Base-by-base conservation (phyloP, 192 early-diverging fungal genomes). In the Backusella morwellensis region DNA sequence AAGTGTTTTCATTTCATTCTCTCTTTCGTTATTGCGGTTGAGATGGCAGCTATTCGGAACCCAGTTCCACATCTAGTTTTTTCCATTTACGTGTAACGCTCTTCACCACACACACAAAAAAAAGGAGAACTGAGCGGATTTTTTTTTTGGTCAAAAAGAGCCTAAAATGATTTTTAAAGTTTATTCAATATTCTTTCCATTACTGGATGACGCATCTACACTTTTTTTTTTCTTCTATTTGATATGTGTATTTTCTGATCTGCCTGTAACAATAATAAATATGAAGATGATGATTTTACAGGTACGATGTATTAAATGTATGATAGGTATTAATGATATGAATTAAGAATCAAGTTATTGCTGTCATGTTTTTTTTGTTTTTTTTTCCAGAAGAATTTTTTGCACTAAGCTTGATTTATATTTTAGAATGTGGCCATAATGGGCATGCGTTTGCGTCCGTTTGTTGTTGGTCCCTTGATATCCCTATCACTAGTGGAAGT, bases 371-470 rank as follows among this genome's bases (percentile, higher is more conserved):
- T 68, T 68, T 9, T 40, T 32, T 67, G n/a, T n/a, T 26, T 67
- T 32, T 32, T 32, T 32, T 32, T 32, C 67, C 47, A 50, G 35
- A 68, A 36, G 17, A 36, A 40, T 7, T 38, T 38, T 70, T 23
- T 70, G 15, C 11, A 1, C 17, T 23, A 35, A 70, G 11, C 47
- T 50, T 50, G 19, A 50, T 50, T 50, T 50, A 50, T n/a, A 50
- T 41, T 40, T 41, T 40, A 70, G 35, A 70, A 70, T 36, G 68
- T 69, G 8, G 68, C n/a, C 34, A 70, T 41, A 17, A 70, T 70
- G n/a, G 68, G 68, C 35, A 70, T 79, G 14, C 77, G 72, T 32
- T 78, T 73, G 15, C 80, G 29, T 40, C 81, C 81, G 41, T 79
- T 70, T 12, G 75, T 26, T 15, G 77, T 75, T 26, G 41, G 54